Evolutionary conservation across 331 rosid species (phyloP).

Genomic region (Pyrus hybrid): DNA sequence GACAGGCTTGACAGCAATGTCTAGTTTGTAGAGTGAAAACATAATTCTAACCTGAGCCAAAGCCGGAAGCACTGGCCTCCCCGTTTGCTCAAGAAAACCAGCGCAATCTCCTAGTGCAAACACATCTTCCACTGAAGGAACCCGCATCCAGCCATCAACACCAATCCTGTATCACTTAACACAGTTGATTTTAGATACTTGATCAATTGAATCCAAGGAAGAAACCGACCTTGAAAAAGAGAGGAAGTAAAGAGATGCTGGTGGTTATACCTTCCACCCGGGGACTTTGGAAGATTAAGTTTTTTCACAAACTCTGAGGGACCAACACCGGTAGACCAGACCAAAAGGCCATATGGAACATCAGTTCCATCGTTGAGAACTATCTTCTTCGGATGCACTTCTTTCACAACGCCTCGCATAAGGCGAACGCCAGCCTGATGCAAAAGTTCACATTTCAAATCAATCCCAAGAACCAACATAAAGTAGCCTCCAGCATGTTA

Average conservation of each 20-base stretch:
- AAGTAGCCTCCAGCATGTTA: background rate
- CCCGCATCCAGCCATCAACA: slow-evolving; percentile 81
- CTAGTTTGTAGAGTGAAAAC: background rate
- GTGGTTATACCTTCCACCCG: slow-evolving; percentile 67
- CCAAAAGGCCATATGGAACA: slow-evolving; percentile 91
- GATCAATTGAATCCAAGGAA: background rate
- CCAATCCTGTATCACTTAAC: slow-evolving; percentile 58
- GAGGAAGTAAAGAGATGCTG: background rate
- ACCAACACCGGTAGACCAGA: slow-evolving; percentile 98
- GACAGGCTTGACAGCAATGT: background rate
- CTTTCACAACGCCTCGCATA: slow-evolving; percentile 74
- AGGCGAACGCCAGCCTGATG: slow-evolving; percentile 62
- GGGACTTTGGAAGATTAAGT: slow-evolving; percentile 65
- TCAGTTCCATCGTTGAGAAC: slow-evolving; percentile 67
- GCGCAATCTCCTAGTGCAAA: slow-evolving; percentile 97
- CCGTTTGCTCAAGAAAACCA: slow-evolving; percentile 87
- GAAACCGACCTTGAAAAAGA: background rate
- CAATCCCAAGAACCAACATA: background rate
- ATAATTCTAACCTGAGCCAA: slow-evolving; percentile 66
- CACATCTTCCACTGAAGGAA: slow-evolving; percentile 84
- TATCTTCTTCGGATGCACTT: slow-evolving; percentile 61
- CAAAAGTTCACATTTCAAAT: slow-evolving; percentile 17
- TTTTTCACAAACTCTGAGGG: slow-evolving; percentile 74
- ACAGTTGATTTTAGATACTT: background rate
- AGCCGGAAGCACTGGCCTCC: slow-evolving; percentile 89